Evolutionary conservation across 139 green algal species (phyloP).

Genomic region (Closterium sp.): DNA sequence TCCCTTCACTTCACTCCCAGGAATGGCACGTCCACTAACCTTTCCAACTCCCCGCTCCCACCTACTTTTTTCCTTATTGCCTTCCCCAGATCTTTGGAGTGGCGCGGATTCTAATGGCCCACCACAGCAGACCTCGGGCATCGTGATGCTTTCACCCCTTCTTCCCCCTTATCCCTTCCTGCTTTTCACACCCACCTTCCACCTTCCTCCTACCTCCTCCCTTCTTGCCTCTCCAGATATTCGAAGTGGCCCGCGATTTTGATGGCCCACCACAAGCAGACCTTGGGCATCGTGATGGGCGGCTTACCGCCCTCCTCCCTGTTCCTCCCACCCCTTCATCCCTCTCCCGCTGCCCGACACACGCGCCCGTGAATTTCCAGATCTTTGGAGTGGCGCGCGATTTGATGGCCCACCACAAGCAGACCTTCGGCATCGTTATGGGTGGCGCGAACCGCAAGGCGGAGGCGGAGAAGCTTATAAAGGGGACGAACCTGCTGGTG

Average conservation of each 20-base stretch:
- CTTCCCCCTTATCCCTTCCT: too few species aligned
- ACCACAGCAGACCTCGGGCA: constrained; percentile 90
- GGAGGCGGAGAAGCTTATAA: constrained; percentile 92
- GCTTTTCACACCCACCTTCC: too few species aligned
- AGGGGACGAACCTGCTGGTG: constrained; percentile 94
- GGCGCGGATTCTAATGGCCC: constrained; percentile 75
- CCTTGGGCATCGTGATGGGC: constrained; percentile 95
- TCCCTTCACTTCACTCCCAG: too few species aligned
- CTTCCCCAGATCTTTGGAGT: constrained; percentile 84
- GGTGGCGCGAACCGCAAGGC: constrained; percentile 91
- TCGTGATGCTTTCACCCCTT: constrained; percentile 76
- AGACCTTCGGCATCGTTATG: constrained; percentile 97
- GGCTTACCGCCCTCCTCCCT: constrained; percentile 54
- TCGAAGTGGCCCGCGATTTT: constrained; percentile 81
- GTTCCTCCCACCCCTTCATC: too few species aligned
- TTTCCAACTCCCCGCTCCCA: too few species aligned
- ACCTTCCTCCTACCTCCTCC: too few species aligned
- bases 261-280: constrained; percentile 88
- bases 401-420: constrained; percentile 86
- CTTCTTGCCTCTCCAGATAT: constrained; percentile 69
- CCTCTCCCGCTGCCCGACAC: too few species aligned
- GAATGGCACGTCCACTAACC: too few species aligned
- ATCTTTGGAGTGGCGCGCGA: constrained; percentile 93
- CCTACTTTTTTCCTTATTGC: too few species aligned
- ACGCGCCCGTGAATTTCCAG: background rate